phyloP scores from a whole-genome alignment of 164 flowering plant species.

The Berberis vulgaris region DNA sequence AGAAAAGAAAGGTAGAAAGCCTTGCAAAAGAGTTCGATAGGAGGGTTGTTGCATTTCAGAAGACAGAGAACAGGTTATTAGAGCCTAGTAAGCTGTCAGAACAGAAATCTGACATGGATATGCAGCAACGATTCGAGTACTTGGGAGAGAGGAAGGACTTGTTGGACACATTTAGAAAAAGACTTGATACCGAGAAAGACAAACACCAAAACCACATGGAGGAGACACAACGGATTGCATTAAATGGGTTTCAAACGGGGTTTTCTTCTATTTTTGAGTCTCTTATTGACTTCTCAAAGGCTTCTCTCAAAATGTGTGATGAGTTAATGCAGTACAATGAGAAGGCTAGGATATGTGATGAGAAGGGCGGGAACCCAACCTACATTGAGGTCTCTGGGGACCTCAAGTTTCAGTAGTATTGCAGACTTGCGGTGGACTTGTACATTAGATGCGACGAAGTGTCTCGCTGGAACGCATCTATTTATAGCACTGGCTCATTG shows the following conservation, averaged over 20 bases:
- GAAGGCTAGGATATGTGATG: slow-evolving; percentile 20
- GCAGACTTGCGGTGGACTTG: slow-evolving; percentile 7
- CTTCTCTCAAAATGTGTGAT: slow-evolving; percentile 54
- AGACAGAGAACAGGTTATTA: slow-evolving; percentile 35
- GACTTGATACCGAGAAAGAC: slow-evolving; percentile 54
- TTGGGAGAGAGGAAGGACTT: slow-evolving; percentile 51
- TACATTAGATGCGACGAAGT: slow-evolving; percentile 50
- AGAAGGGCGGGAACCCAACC: slow-evolving; percentile 25
- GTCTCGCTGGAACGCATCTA: slow-evolving; percentile 53
- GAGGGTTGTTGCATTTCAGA: slow-evolving; percentile 45
- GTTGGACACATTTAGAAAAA: slow-evolving; percentile 40
- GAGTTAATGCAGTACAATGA: slow-evolving; percentile 41
- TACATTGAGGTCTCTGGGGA: slow-evolving; percentile 22
- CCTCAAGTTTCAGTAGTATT: not conserved
- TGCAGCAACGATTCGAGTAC: slow-evolving; percentile 27
- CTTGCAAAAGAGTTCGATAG: slow-evolving; percentile 68
- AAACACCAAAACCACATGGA: slow-evolving; percentile 63
- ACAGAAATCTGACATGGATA: slow-evolving; percentile 30
- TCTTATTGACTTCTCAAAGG: slow-evolving; percentile 58
- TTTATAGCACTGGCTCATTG: not conserved
- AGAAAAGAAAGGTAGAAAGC: slow-evolving; percentile 71
- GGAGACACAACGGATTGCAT: slow-evolving; percentile 62
- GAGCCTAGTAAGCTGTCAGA: slow-evolving; percentile 42
- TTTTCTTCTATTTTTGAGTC: slow-evolving; percentile 58
- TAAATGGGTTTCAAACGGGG: slow-evolving; percentile 72